These are phyloP conservation scores for Saccharomycopsis oosterbeekiorum DNA, from an alignment of 805 yeast genomes.

Conservation along the genomic window DNA sequence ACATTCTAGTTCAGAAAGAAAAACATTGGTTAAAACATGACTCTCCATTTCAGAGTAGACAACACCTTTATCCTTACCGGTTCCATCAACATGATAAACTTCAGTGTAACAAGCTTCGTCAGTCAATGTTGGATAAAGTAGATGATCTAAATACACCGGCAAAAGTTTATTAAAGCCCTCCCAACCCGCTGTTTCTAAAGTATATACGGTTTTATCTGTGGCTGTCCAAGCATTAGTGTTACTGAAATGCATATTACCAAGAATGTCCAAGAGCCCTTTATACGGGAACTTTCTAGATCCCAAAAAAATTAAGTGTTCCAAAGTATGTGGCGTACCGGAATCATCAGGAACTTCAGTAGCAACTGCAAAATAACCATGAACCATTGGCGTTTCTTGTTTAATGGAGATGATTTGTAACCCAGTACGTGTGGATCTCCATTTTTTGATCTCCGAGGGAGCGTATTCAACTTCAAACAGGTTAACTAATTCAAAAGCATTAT, in stretches of 20 bases:
- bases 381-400: conserved; percentile 74
- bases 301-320: conserved; percentile 91
- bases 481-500: conserved; percentile 30
- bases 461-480: conserved; percentile 57
- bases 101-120: conserved; percentile 90
- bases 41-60: conserved; percentile 97
- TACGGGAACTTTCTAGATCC: conserved; percentile 85
- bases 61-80: conserved; percentile 88
- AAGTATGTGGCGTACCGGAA: conserved; percentile 89
- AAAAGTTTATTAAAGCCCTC: conserved; percentile 76
- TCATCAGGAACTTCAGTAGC: conserved; percentile 86
- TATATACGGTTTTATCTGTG: conserved; percentile 91
- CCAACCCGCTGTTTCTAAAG: conserved; percentile 91
- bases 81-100: conserved; percentile 89
- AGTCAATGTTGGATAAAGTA: conserved; percentile 74
- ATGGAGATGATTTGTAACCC: conserved; percentile 75
- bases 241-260: conserved; percentile 77
- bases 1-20: conserved; percentile 47
- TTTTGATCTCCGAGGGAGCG: conserved; percentile 60
- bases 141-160: conserved; percentile 86
- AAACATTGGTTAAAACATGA: conserved; percentile 70
- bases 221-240: conserved; percentile 96
- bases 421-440: conserved; percentile 71
- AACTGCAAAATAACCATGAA: conserved; percentile 90
- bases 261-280: conserved; percentile 80